A percentile compares a stretch with the other conserved stretches of the same genome.
phyloP scores from a whole-genome alignment of 257 asterid species.

The Parsonsia alboflavescens region DNA sequence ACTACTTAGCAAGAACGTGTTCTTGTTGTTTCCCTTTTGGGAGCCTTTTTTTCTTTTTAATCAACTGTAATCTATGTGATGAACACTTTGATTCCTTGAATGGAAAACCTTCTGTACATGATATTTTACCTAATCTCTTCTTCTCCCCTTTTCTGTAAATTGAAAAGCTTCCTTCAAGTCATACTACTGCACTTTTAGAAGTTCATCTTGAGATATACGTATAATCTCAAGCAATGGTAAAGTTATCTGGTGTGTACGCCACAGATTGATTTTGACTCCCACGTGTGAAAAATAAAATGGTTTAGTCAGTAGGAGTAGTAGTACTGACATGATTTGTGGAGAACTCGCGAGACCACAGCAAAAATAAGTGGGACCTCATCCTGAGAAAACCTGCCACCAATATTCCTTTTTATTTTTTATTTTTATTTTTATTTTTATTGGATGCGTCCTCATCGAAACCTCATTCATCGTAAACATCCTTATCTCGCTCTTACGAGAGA shows the following conservation, averaged over 20 bases:
- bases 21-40: not conserved
- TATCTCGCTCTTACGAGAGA: no score
- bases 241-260: no score
- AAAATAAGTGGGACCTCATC: not conserved
- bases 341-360: not conserved
- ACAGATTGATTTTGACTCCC: not conserved
- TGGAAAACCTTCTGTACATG: slow-evolving; percentile 8
- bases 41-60: no score
- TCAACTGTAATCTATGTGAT: not conserved
- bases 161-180: slow-evolving; percentile 1
- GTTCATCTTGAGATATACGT: no score
- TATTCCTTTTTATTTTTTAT: no score
- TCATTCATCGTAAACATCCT: no score
- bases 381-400: not conserved
- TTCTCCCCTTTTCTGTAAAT: slow-evolving; percentile 5
- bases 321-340: not conserved
- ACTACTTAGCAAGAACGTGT: not conserved
- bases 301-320: no score
- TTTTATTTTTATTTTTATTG: no score
- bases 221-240: no score
- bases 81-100: not conserved
- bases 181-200: not conserved
- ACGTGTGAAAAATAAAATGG: not conserved
- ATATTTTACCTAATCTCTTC: not conserved
- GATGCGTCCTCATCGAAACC: no score